phyloP scores from a whole-genome alignment of 495 filamentous ascomycete genomes.

The Aspergillus conjunctus region DNA sequence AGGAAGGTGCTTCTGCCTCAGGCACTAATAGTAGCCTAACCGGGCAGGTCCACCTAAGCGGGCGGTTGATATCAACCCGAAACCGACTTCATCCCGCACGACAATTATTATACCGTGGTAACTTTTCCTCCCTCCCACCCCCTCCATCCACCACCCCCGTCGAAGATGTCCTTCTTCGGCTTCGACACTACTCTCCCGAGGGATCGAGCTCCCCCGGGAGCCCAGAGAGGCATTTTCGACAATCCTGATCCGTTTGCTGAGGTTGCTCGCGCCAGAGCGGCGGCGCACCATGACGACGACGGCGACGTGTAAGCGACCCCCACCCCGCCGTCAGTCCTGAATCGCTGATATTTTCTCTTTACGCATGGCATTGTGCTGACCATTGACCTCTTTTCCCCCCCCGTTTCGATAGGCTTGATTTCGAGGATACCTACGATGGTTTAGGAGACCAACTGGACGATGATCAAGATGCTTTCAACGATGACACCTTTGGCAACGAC shows the following conservation, averaged over 20 bases:
- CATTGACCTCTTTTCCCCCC: neutral
- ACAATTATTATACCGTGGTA: slow-evolving; percentile 30
- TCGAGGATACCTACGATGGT: slow-evolving; percentile 98
- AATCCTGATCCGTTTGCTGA: slow-evolving; percentile 87
- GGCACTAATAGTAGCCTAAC: slow-evolving; percentile 10
- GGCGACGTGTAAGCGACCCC: slow-evolving; percentile 69
- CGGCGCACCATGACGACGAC: slow-evolving; percentile 52
- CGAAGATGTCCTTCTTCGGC: slow-evolving; percentile 82
- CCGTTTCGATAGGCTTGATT: slow-evolving; percentile 68
- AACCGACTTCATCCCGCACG: slow-evolving; percentile 33
- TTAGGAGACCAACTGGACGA: slow-evolving; percentile 90
- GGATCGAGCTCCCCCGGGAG: slow-evolving; percentile 54
- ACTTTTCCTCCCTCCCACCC: slow-evolving; percentile 26
- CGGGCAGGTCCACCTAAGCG: slow-evolving; percentile 18
- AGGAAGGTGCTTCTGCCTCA: slow-evolving; percentile 19
- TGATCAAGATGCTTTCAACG: slow-evolving; percentile 92
- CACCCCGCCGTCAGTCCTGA: neutral
- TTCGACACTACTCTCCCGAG: slow-evolving; percentile 70
- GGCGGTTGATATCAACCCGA: slow-evolving; percentile 28
- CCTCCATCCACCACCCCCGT: slow-evolving; percentile 21
- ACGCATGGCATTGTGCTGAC: slow-evolving; percentile 14
- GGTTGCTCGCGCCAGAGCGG: slow-evolving; percentile 55
- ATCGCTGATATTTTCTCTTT: neutral
- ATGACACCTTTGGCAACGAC: slow-evolving; percentile 88
- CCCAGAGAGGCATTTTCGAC: slow-evolving; percentile 77